phyloP scores from a whole-genome alignment of 2,329 filamentous ascomycete genomes.

The Hypoxylon sp. region DNA sequence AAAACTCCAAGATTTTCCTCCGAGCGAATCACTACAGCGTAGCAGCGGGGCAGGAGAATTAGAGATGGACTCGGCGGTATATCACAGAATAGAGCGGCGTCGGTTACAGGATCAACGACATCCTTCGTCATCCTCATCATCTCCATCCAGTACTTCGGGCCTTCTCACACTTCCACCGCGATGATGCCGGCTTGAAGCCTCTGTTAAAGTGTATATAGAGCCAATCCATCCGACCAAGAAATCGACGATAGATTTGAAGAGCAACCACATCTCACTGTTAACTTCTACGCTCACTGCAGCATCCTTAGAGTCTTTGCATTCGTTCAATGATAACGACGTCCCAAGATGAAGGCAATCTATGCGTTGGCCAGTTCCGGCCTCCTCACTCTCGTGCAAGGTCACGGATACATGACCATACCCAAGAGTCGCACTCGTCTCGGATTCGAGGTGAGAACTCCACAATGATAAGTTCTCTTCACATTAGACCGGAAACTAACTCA shows the following conservation, averaged over 20 bases:
- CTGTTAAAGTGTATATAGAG: conserved; percentile 34
- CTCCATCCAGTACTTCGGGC: conserved; percentile 30
- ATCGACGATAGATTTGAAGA: conserved; percentile 23
- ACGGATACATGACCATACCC: conserved; percentile 63
- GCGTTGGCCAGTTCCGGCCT: conserved; percentile 30
- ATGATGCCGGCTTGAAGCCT: conserved; percentile 15
- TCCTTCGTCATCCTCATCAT: conserved; percentile 24
- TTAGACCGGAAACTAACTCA: conserved; percentile 22
- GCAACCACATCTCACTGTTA: conserved; percentile 16
- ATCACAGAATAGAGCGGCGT: conserved; percentile 17
- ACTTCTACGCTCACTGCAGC: conserved; percentile 5
- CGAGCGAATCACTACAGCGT: conserved; percentile 20
- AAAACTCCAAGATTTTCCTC: conserved; percentile 20
- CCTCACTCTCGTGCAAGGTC: conserved; percentile 52
- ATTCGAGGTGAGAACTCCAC: conserved; percentile 56
- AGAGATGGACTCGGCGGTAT: conserved; percentile 39
- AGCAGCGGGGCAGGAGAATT: conserved; percentile 20
- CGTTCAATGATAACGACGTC: neutral
- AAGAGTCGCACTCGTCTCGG: conserved; percentile 63
- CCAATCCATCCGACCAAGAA: conserved; percentile 2
- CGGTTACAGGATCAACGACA: conserved; percentile 18
- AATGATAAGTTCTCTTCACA: neutral
- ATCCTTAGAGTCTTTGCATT: conserved; percentile 21
- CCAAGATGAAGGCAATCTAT: conserved; percentile 40
- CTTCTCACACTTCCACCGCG: conserved; percentile 33